A percentile compares a stretch with the other conserved stretches of the same genome.
phyloP scores from a whole-genome alignment of 176 grass and related monocot genomes.

The Metroxylon sagu region DNA sequence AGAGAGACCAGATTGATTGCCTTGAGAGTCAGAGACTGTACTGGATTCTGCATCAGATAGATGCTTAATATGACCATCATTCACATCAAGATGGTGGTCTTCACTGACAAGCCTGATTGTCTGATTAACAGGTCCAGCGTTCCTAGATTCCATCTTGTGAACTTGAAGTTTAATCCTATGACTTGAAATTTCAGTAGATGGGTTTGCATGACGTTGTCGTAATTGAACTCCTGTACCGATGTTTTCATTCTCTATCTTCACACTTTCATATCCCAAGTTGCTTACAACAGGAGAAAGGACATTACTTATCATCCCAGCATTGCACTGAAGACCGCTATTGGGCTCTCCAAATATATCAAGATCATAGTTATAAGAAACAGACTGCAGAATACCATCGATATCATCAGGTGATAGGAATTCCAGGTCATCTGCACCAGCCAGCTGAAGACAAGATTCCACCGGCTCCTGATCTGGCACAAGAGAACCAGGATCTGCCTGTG shows the following conservation, averaged over 20 bases:
- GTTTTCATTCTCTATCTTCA: constrained; percentile 15
- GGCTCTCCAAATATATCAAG: neutral
- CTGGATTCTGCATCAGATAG: constrained; percentile 7
- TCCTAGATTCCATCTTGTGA: constrained; percentile 51
- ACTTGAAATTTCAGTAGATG: neutral
- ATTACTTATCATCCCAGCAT: neutral
- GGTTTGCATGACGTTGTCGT: neutral
- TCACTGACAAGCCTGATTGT: constrained; percentile 35
- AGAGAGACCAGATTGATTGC: neutral
- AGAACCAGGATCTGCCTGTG: constrained; percentile 29
- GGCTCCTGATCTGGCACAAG: constrained; percentile 30
- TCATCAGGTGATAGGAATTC: constrained; percentile 41
- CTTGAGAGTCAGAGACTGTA: too few species aligned
- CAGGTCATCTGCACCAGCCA: constrained; percentile 30
- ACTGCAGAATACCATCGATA: constrained; percentile 38
- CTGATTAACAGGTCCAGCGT: constrained; percentile 47
- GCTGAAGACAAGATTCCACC: constrained; percentile 23
- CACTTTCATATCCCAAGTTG: constrained; percentile 12
- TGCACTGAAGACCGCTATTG: neutral
- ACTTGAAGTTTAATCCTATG: constrained; percentile 30
- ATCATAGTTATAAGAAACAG: constrained; percentile 26
- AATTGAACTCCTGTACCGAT: constrained; percentile 35
- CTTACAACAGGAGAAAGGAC: constrained; percentile 3
- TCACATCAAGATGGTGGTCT: constrained; percentile 26
- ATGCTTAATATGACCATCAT: neutral